phyloP scores from a whole-genome alignment of 192 early-diverging fungal species.

The Rhizoclosmatium sp. region DNA sequence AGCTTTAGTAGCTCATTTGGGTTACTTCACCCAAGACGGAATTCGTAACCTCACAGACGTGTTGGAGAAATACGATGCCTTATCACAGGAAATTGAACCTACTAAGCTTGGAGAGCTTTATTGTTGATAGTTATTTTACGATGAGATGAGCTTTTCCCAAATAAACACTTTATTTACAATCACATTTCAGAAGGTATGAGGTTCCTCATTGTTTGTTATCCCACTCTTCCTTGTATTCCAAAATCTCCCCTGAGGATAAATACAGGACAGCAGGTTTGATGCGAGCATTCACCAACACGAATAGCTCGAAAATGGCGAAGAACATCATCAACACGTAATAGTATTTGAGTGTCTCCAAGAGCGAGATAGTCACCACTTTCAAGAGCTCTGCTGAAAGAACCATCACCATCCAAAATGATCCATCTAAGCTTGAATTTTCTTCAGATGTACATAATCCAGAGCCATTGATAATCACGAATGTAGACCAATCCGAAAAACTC shows the following conservation, averaged over 20 bases:
- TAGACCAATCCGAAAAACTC: neutral
- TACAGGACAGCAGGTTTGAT: neutral
- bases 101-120: neutral
- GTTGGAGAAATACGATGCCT: neutral
- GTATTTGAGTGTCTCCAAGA: neutral
- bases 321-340: neutral
- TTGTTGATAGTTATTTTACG: neutral
- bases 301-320: neutral
- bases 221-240: neutral
- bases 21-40: neutral
- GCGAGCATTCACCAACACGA: neutral
- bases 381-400: neutral
- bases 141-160: neutral
- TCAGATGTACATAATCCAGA: neutral
- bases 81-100: neutral
- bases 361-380: neutral
- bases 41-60: neutral
- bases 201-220: neutral
- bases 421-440: neutral
- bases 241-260: neutral
- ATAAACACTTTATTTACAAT: neutral
- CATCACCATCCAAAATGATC: neutral
- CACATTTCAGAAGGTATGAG: neutral
- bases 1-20: conserved; percentile 6
- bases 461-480: neutral